A percentile compares a stretch with the other conserved stretches of the same genome.
phyloP scores from a whole-genome alignment of 768 basidiomycete genomes.

The Cystobasidium tubakii region DNA sequence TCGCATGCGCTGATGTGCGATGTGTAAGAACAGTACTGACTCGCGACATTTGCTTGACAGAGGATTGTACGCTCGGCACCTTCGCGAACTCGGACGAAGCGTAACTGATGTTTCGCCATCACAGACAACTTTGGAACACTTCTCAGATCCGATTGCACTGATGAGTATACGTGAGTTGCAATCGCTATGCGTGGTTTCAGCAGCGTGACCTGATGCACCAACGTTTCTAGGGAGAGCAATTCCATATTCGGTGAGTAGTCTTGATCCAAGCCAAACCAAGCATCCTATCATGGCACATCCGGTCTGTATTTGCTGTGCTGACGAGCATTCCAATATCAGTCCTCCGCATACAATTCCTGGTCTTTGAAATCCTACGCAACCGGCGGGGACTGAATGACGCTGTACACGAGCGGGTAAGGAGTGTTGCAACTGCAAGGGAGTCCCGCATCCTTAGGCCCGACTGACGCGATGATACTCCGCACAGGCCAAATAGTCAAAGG shows the following conservation, averaged over 20 bases:
- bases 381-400: conserved; percentile 79
- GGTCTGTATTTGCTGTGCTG: neutral
- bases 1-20: too few relatives aligned
- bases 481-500: too few relatives aligned
- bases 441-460: too few relatives aligned
- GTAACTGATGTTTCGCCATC: neutral
- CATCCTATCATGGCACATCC: conserved; percentile 19
- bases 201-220: conserved; percentile 70
- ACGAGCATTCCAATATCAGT: conserved; percentile 38
- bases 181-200: too few relatives aligned
- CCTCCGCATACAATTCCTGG: conserved; percentile 67
- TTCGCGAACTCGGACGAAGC: neutral
- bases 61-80: neutral
- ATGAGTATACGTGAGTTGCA: conserved; percentile 62
- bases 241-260: conserved; percentile 86
- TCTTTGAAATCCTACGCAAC: conserved; percentile 92
- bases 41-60: neutral
- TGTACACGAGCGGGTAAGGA: conserved; percentile 64
- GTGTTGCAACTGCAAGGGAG: too few relatives aligned
- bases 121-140: conserved; percentile 90
- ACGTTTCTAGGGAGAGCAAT: conserved; percentile 83
- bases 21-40: too few relatives aligned
- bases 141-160: conserved; percentile 69
- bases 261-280: too few relatives aligned
- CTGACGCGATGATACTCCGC: too few relatives aligned